Evolutionary conservation across 2,329 filamentous ascomycete species (phyloP).

Genomic region (Phialophora verrucosa): DNA sequence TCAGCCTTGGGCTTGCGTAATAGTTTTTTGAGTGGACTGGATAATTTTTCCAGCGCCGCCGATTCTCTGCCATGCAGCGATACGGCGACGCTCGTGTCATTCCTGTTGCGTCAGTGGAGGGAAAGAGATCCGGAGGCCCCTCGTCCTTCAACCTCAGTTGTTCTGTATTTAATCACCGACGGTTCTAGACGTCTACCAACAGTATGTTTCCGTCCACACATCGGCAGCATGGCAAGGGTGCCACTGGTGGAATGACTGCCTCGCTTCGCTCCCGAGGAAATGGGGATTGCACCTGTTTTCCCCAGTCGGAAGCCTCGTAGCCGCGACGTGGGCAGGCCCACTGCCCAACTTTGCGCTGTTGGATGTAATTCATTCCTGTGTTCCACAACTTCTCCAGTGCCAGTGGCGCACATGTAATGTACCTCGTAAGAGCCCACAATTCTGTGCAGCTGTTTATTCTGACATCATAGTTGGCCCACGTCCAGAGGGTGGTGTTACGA

Average conservation of each 20-base stretch:
- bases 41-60: not conserved
- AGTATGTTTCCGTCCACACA: not conserved
- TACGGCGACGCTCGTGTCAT: too few species aligned
- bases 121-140: not conserved
- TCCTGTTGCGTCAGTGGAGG: not conserved
- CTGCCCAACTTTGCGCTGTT: not conserved
- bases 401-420: not conserved
- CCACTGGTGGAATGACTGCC: not conserved
- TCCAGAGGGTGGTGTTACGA: too few species aligned
- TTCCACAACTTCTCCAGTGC: too few species aligned
- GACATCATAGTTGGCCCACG: too few species aligned
- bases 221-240: not conserved
- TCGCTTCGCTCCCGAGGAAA: not conserved
- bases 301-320: not conserved
- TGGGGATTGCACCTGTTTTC: not conserved
- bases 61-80: not conserved
- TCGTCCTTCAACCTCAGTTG: not conserved
- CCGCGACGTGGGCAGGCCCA: not conserved
- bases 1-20: not conserved
- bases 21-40: too few species aligned
- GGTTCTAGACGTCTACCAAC: not conserved
- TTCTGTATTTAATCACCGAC: not conserved
- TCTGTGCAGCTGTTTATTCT: slow-evolving; percentile 6
- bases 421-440: not conserved
- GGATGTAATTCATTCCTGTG: not conserved